Evolutionary conservation across 345 rosid genomes (phyloP).

Genomic region (Dimocarpus longan): DNA sequence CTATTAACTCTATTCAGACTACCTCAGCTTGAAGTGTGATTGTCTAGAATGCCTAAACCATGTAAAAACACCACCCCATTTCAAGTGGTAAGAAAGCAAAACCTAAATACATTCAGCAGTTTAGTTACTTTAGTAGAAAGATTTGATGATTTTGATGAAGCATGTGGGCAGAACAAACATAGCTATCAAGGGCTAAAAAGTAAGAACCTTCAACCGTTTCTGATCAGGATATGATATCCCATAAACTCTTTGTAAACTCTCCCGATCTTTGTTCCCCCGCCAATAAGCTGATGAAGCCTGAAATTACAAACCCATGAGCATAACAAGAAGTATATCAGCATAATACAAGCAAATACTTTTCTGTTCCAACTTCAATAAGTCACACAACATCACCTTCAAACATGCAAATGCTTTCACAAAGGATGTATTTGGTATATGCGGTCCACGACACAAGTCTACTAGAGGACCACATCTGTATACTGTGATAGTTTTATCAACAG

Average conservation of each 20-base stretch:
- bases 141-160: background rate
- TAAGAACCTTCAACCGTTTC: slow-evolving; percentile 73
- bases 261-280: slow-evolving; percentile 89
- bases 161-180: background rate
- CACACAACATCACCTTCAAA: slow-evolving; percentile 60
- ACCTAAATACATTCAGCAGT: background rate
- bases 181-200: slow-evolving; percentile 9
- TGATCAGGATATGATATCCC: slow-evolving; percentile 97
- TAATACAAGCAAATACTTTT: slow-evolving; percentile 17
- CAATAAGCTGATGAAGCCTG: slow-evolving; percentile 99
- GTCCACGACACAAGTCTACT: slow-evolving; percentile 98
- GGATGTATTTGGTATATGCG: slow-evolving; percentile 98
- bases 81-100: slow-evolving; percentile 4
- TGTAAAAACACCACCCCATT: background rate
- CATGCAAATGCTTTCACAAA: slow-evolving; percentile 93
- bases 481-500: slow-evolving; percentile 88
- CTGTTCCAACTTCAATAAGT: slow-evolving; percentile 13
- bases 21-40: background rate
- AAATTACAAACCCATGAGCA: slow-evolving; percentile 20
- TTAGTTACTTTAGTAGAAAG: background rate
- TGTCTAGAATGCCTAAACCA: slow-evolving; percentile 1
- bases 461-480: slow-evolving; percentile 97
- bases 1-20: background rate
- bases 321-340: slow-evolving; percentile 20
- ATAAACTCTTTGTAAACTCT: slow-evolving; percentile 96